Evolutionary conservation across 441 rosid genomes (phyloP), one percentile per base, ranked within the genome.

Genomic region (Aquilaria agallochum): DNA sequence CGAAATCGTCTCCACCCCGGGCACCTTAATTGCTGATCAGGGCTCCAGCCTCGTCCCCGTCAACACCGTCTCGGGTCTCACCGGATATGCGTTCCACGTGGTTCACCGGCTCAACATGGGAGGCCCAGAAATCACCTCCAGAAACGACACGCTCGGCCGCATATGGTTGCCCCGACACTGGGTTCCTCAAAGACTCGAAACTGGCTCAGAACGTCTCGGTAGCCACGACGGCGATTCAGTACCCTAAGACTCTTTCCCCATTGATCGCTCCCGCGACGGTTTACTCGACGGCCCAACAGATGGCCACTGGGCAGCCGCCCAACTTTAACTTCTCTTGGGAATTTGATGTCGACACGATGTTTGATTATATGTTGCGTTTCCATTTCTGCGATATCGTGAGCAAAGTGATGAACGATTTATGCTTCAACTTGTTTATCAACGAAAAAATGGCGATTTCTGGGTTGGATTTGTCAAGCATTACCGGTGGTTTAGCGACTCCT

Each of bases 361-460:
- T 86, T 63, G 68, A 59, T 73, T 88, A 87, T 67, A 31, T 84
- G 59, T 47, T 86, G 36, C 78, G 96, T 54, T 69, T 89, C 64
- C 96, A 94, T 78, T 91, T 91, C 66, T 82, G 94, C 60, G 96
- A 94, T 69, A 85, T 85, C 9, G 82, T 89, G 31, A 94, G 97
- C 74, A 82, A 78, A 69, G 57, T 85, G 45, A 78, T 84, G 33
- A 80, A 86, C 58, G 88, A 86, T 32, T 76, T 94, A 11, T 94
- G 89, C 77, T 94, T 91, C 73, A 81, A 94, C 53, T 92, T 91
- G 27, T 91, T 84, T 55, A 61, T 94, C 3, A 89, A 89, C 36
- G 77, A 76, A 3, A 94, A 85, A 72, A 76, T 64, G 27, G 92
- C 89, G 10, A 75, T 86, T 20, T 86, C 97, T 20, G 87, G 78